These are phyloP conservation scores for Stipa capillata DNA, from an alignment of 176 grass and related monocot genomes.

Conservation along the genomic window DNA sequence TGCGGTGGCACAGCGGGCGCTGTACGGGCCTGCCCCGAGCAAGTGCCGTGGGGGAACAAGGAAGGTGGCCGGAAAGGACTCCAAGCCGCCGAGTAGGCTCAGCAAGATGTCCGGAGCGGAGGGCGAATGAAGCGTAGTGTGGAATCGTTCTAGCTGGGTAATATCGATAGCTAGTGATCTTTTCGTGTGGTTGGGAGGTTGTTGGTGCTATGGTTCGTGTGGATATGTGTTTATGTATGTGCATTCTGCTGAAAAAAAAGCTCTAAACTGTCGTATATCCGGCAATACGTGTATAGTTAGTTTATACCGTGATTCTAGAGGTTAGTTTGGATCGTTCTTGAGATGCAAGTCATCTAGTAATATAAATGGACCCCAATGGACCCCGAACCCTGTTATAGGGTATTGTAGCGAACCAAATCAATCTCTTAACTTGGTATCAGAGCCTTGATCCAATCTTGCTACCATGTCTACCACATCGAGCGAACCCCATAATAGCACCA, in stretches of 20 bases:
- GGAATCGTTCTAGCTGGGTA: background rate
- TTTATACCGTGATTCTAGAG: no score
- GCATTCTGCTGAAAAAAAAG: background rate
- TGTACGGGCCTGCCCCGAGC: conserved; percentile 24
- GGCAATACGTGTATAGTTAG: no score
- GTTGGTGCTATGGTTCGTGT: background rate
- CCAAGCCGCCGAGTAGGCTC: conserved; percentile 44
- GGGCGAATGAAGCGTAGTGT: background rate
- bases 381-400: no score
- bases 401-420: no score
- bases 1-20: conserved; percentile 54
- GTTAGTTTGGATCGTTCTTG: no score
- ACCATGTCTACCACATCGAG: no score
- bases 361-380: no score
- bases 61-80: conserved; percentile 10
- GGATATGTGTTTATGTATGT: background rate
- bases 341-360: no score
- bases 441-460: no score
- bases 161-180: background rate
- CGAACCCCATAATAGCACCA: no score
- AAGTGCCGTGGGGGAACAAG: background rate
- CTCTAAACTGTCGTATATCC: no score
- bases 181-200: background rate
- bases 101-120: conserved; percentile 60
- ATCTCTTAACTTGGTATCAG: no score